Evolutionary conservation across 768 basidiomycete species (phyloP).

Genomic region (Clitopilus passeckerianus): DNA sequence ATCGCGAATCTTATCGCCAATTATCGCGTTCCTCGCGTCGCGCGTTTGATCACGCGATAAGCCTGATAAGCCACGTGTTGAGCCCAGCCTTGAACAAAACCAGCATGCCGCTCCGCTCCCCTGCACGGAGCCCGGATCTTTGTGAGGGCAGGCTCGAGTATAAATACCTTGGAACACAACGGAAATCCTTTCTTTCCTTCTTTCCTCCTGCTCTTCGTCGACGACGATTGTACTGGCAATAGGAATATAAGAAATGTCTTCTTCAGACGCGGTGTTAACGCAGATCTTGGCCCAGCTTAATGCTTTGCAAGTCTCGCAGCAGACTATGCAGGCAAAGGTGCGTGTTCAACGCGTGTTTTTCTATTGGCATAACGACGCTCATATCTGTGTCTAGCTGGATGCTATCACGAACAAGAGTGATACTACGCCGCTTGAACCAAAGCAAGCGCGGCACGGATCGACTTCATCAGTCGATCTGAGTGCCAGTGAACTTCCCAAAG

Average conservation of each 20-base stretch:
- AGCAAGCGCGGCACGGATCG: conserved; percentile 16
- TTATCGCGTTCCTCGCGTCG: not conserved
- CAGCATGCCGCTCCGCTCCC: not conserved
- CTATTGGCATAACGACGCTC: conserved; percentile 1
- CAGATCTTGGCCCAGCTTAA: conserved; percentile 74
- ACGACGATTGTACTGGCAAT: not conserved
- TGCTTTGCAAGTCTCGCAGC: conserved; percentile 68
- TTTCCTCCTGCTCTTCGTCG: not conserved
- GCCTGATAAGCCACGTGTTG: not conserved
- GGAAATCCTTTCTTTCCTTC: not conserved
- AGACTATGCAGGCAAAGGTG: conserved; percentile 78
- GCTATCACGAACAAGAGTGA: conserved; percentile 21
- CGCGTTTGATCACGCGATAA: not conserved
- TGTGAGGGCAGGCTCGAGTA: not conserved
- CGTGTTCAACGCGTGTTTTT: conserved; percentile 1
- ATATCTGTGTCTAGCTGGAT: conserved; percentile 41
- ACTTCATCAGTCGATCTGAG: not conserved
- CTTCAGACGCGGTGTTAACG: conserved; percentile 55
- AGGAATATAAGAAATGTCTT: conserved; percentile 23
- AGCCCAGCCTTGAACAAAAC: not conserved
- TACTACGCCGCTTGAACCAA: conserved; percentile 24
- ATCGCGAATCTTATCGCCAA: not conserved
- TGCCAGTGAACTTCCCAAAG: conserved; percentile 7
- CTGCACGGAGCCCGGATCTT: not conserved
- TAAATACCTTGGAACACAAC: not conserved